These are phyloP conservation scores for Lactuca saligna DNA, from an alignment of 129 eudicot genomes.

Conservation along the genomic window DNA sequence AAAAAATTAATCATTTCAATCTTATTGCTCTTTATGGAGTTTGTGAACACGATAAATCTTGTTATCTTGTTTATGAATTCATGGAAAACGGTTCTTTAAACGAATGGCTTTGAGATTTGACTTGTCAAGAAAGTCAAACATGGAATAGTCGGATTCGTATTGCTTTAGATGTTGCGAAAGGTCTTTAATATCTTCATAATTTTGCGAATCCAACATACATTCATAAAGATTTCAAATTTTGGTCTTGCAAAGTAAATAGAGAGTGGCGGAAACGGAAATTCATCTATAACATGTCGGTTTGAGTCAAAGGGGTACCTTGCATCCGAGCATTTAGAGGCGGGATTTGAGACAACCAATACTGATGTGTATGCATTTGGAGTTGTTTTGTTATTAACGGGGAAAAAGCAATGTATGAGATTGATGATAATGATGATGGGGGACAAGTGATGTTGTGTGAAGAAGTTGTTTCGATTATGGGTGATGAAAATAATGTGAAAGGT, in stretches of 20 bases:
- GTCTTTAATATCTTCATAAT: constrained; percentile 69
- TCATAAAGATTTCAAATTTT: constrained; percentile 68
- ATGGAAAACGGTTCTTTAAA: constrained; percentile 60
- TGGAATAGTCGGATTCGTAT: constrained; percentile 59
- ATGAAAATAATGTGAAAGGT: constrained; percentile 33
- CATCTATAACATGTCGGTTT: constrained; percentile 30
- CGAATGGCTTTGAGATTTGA: constrained; percentile 47
- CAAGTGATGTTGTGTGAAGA: constrained; percentile 50
- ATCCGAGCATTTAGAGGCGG: constrained; percentile 60
- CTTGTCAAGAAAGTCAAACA: constrained; percentile 22
- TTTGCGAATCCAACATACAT: constrained; percentile 68
- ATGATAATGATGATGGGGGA: constrained; percentile 41
- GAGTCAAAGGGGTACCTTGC: constrained; percentile 69
- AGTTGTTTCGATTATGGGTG: constrained; percentile 32
- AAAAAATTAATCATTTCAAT: constrained; percentile 61
- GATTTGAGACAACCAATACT: constrained; percentile 53
- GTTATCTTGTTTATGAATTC: constrained; percentile 69
- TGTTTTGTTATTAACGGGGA: constrained; percentile 64
- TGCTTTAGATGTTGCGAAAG: constrained; percentile 66
- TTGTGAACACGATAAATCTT: constrained; percentile 46
- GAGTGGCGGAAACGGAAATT: constrained; percentile 34
- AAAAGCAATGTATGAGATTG: constrained; percentile 33
- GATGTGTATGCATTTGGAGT: constrained; percentile 92
- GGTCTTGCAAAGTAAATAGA: constrained; percentile 49
- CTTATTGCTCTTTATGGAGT: constrained; percentile 62